Percentiles rank a stretch among this genome's conserved stretches.
Conservation (phyloP, 2,329 filamentous ascomycete genomes). For the Aspergillus felis region DNA sequence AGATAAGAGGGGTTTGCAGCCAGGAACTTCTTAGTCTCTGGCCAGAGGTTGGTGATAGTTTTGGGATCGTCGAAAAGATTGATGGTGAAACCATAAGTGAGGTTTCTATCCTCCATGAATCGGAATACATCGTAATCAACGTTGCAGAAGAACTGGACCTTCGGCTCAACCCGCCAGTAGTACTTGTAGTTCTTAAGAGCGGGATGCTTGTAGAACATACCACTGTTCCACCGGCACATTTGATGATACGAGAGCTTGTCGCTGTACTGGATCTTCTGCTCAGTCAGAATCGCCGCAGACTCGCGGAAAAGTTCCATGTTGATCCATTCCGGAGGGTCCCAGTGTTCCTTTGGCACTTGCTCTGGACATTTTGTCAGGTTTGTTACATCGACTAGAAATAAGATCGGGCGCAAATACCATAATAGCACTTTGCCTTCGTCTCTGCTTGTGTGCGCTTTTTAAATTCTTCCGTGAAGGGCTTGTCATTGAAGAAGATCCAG, state of each 20-base stretch:
- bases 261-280: constrained; percentile 87
- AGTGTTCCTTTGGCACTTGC: constrained; percentile 89
- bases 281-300: constrained; percentile 75
- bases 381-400: constrained; percentile 11
- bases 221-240: constrained; percentile 99
- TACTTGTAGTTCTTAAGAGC: constrained; percentile 77
- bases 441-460: constrained; percentile 73
- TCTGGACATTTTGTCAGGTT: constrained; percentile 49
- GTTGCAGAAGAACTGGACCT: constrained; percentile 98
- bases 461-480: constrained; percentile 89
- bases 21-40: constrained; percentile 89
- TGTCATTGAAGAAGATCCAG: constrained; percentile 98
- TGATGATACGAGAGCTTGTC: constrained; percentile 89
- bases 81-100: constrained; percentile 98
- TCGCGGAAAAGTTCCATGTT: constrained; percentile 80
- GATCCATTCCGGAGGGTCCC: constrained; percentile 90
- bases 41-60: constrained; percentile 85
- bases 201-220: constrained; percentile 95
- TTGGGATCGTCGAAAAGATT: constrained; percentile 90
- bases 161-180: constrained; percentile 98
- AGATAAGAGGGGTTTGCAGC: constrained; percentile 77
- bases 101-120: constrained; percentile 97
- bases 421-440: constrained; percentile 84
- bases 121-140: constrained; percentile 98
- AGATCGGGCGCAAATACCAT: constrained; percentile 54